Conservation (phyloP, 2,329 filamentous ascomycete species). For the Byssothecium circinans region DNA sequence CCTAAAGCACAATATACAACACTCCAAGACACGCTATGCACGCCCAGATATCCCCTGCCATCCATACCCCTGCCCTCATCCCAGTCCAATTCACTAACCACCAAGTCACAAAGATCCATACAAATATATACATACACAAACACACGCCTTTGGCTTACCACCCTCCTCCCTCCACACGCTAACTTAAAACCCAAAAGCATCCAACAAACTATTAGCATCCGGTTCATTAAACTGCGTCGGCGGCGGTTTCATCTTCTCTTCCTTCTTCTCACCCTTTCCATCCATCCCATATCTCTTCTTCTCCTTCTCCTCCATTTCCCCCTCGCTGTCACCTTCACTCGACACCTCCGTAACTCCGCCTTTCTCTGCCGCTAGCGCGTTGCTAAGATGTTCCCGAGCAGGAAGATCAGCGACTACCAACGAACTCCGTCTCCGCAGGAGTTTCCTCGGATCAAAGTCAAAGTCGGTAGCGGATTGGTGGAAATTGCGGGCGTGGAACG, state of each 20-base stretch:
- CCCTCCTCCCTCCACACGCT: background rate
- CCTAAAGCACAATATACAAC: too few species aligned
- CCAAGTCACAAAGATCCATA: too few species aligned
- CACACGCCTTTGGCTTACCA: too few species aligned
- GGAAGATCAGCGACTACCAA: constrained; percentile 78
- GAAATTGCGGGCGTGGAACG: constrained; percentile 20
- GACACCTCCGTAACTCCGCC: constrained; percentile 24
- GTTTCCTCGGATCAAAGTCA: constrained; percentile 62
- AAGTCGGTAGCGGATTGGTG: constrained; percentile 31
- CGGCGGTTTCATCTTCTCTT: constrained; percentile 56
- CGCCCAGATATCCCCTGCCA: too few species aligned
- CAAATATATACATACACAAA: too few species aligned
- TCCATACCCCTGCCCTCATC: too few species aligned
- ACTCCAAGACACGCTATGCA: too few species aligned
- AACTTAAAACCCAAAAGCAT: constrained; percentile 86
- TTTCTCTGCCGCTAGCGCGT: constrained; percentile 17
- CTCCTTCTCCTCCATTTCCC: constrained; percentile 23
- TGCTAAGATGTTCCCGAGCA: constrained; percentile 24
- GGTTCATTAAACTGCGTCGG: constrained; percentile 88
- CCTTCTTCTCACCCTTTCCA: constrained; percentile 41
- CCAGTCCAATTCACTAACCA: too few species aligned
- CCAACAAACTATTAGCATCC: constrained; percentile 82
- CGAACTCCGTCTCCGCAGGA: constrained; percentile 72
- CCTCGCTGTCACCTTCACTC: constrained; percentile 44
- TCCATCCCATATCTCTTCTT: constrained; percentile 45